These are phyloP conservation scores for Penicillium sumatraense DNA, from an alignment of 2,329 filamentous ascomycete species.

Conservation along the genomic window DNA sequence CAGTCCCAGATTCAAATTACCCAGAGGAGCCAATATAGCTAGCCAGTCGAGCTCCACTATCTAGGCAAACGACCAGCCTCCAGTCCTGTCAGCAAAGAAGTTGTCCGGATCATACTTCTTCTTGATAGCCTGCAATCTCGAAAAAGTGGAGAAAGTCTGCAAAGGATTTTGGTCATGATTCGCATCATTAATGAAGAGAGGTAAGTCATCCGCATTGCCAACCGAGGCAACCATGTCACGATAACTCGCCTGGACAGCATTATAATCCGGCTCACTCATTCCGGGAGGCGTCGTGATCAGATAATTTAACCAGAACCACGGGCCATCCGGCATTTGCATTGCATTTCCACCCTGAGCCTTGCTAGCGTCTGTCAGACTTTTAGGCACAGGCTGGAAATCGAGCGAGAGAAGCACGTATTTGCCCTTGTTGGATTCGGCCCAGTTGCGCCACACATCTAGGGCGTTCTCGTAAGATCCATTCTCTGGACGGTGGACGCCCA, in stretches of 20 bases:
- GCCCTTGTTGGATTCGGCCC: conserved; percentile 37
- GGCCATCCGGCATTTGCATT: conserved; percentile 41
- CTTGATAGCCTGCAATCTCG: conserved; percentile 43
- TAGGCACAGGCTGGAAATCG: conserved; percentile 35
- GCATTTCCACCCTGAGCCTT: conserved; percentile 38
- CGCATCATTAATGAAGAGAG: conserved; percentile 39
- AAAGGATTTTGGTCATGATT: conserved; percentile 35
- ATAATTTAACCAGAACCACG: conserved; percentile 39
- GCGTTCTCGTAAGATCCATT: conserved; percentile 26
- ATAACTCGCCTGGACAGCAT: conserved; percentile 36
- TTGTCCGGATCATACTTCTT: conserved; percentile 44
- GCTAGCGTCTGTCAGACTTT: conserved; percentile 37
- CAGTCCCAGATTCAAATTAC: too few species aligned
- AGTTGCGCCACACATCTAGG: conserved; percentile 32
- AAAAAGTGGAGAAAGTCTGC: conserved; percentile 36
- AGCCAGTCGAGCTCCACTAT: background rate
- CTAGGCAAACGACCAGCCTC: conserved; percentile 35
- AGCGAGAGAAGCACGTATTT: conserved; percentile 32
- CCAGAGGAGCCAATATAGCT: background rate
- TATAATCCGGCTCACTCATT: conserved; percentile 28
- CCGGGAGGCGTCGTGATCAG: conserved; percentile 29
- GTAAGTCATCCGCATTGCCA: conserved; percentile 31
- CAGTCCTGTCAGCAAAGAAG: conserved; percentile 33
- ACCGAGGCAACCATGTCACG: conserved; percentile 33
- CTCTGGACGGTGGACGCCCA: conserved; percentile 35